These are phyloP conservation scores for Ramalina intermedia DNA, from an alignment of 495 filamentous ascomycete species.

Conservation along the genomic window DNA sequence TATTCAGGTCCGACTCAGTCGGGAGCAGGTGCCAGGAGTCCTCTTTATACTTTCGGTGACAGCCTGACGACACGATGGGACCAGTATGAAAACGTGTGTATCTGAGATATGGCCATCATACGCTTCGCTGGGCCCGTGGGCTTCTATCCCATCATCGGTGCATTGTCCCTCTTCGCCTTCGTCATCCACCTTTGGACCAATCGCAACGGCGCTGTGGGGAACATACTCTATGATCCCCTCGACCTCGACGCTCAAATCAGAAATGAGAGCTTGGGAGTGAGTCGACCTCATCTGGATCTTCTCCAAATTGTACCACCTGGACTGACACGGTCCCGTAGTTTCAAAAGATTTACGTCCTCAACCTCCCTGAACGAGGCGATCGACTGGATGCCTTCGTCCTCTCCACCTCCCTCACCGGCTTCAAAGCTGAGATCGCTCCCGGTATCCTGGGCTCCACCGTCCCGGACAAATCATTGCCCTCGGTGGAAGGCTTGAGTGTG, in stretches of 20 bases:
- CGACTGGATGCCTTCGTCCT: constrained; percentile 45
- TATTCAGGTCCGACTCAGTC: too few relatives aligned
- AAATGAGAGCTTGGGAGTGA: constrained; percentile 7
- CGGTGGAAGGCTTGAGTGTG: constrained; percentile 1
- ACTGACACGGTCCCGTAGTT: constrained; percentile 28
- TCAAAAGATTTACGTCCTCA: constrained; percentile 44
- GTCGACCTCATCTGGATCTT: neutral
- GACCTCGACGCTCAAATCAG: neutral
- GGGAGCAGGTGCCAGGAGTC: too few relatives aligned
- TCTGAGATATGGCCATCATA: too few relatives aligned
- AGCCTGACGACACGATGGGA: too few relatives aligned
- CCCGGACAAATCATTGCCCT: constrained; percentile 20
- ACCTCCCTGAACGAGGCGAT: constrained; percentile 42
- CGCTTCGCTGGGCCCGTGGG: neutral
- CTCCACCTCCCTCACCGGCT: constrained; percentile 33
- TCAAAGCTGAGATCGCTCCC: constrained; percentile 40
- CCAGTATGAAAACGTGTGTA: too few relatives aligned
- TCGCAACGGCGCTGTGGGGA: neutral
- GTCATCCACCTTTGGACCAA: neutral
- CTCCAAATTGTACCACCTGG: neutral
- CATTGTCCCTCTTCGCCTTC: neutral
- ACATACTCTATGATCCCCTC: neutral
- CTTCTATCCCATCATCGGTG: neutral
- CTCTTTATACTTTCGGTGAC: too few relatives aligned
- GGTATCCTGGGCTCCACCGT: constrained; percentile 31